Evolutionary conservation across 257 asterid genomes (phyloP), one percentile per base, ranked within the genome.

Genomic region (Sherardia arvensis): DNA sequence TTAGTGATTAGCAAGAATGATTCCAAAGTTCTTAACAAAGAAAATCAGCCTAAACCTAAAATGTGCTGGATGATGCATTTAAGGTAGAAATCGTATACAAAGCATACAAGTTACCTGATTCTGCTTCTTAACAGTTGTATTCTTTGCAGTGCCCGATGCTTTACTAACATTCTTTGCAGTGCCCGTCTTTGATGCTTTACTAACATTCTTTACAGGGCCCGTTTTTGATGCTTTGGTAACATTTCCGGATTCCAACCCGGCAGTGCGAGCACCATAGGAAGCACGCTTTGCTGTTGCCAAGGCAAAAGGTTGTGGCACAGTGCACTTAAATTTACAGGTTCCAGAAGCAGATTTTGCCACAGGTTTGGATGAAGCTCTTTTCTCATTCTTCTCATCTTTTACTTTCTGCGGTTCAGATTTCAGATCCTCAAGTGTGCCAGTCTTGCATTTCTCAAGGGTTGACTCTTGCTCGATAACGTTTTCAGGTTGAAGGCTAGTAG

Each of bases 281-380:
- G 94, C 95, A 38, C 95, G 96, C 71, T 85, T 89, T 68, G 83
- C 95, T 36, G 95, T 89, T 53, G 95, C 95, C 78, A 89, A 77
- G 69, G 96, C 85, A 78, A 89, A 89, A 15, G 96, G 96, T 76
- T 78, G 94, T 1, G 96, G 95, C 58, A 89, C 84, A 8, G 96
- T 89, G 74, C 87, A 75, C 72, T 76, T 89, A 27, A 84, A 70
- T 76, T 83, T 86, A 71, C 80, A 78, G 79, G 76, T 83, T 66
- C 85, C 84, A 47, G 77, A 68, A 70, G 76, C 61, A 66, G 76
- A 65, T 74, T 59, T 82, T 58, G 65, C 57, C 47, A 73, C 70
- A 26, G 79, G 76, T 81, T 81, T 86, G 18, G 69, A 73, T 56
- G 73, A 61, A 49, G 65, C 71, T 54, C 69, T 71, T 64, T 61